Evolutionary conservation across 805 yeast species (phyloP), one percentile per base, ranked within the genome.

Genomic region (Barnettozyma californica): DNA sequence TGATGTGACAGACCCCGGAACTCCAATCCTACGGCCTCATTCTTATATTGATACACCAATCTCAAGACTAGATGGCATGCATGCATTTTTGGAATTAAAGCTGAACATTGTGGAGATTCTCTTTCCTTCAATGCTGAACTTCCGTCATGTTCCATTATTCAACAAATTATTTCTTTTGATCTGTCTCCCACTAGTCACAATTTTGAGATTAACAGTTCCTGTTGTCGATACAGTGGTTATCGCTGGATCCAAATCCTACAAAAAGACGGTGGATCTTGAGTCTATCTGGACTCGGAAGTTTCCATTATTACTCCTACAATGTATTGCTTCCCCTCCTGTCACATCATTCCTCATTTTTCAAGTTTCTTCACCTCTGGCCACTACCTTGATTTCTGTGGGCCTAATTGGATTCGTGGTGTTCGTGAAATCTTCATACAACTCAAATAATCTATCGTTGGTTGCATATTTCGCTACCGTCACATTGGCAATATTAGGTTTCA

Each of bases 401-500:
- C 3, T 49, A 0, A 9, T 57, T 4, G 40, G 52, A 5, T 36
- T 55, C 8, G 9, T 43, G 2, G 18, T 50, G 5, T 35, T 50
- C 14, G 45, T 23, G 16, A 50, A n/a, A 36, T 39, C 43, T 9
- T 19, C 14, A n/a, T 51, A 33, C 26, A 46, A 47, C 21, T 35
- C 45, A 5, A 34, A 38, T 14, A 25, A n/a, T 20, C 13, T 43
- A 2, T 20, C 46, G 1, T 9, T 38, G 8, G 3, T 27, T 1
- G 29, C 42, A 10, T 47, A 47, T 18, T 7, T 40, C 3, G 20
- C 39, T n/a, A 27, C 47, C 16, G 38, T 49, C 9, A 3, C 47
- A 25, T 13, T 50, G 16, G 38, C 87, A 0, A 50, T 73, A 1
- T 18, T 74, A 2, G 97, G 96, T 0, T 92, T 92, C 58, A 50